phyloP scores from a whole-genome alignment of 306 rosid genomes.

The Vigna reflexopilosa region DNA sequence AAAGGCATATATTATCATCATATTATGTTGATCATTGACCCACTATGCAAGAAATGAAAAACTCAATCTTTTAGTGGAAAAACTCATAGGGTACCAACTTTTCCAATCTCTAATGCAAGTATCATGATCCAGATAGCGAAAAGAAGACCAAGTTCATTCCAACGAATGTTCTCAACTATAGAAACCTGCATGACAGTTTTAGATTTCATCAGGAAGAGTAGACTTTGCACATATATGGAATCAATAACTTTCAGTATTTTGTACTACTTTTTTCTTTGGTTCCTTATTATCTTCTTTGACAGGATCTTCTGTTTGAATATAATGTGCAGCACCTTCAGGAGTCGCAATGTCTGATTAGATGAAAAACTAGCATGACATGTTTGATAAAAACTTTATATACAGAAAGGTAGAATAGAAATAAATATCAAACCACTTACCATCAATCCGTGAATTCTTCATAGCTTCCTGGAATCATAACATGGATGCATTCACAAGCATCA shows the following conservation, averaged over 20 bases:
- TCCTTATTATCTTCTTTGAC: conserved; percentile 34
- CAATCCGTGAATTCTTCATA: conserved; percentile 40
- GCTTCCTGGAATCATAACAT: conserved; percentile 62
- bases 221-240: conserved; percentile 13
- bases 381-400: background rate
- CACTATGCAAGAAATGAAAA: conserved; percentile 9
- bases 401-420: background rate
- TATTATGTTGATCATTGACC: background rate
- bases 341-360: conserved; percentile 31
- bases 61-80: conserved; percentile 8
- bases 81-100: conserved; percentile 24
- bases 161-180: conserved; percentile 48
- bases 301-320: conserved; percentile 50
- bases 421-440: conserved; percentile 27
- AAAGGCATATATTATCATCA: background rate
- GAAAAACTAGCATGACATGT: conserved; percentile 17
- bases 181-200: conserved; percentile 52
- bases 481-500: conserved; percentile 17
- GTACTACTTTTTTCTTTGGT: conserved; percentile 29
- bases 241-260: background rate
- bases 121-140: conserved; percentile 59
- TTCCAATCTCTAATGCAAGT: conserved; percentile 48
- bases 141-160: conserved; percentile 68
- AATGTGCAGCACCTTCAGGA: conserved; percentile 26
- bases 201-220: conserved; percentile 15